These are phyloP conservation scores for Syzygium syzygioides DNA, from an alignment of 441 rosid genomes.

Conservation along the genomic window DNA sequence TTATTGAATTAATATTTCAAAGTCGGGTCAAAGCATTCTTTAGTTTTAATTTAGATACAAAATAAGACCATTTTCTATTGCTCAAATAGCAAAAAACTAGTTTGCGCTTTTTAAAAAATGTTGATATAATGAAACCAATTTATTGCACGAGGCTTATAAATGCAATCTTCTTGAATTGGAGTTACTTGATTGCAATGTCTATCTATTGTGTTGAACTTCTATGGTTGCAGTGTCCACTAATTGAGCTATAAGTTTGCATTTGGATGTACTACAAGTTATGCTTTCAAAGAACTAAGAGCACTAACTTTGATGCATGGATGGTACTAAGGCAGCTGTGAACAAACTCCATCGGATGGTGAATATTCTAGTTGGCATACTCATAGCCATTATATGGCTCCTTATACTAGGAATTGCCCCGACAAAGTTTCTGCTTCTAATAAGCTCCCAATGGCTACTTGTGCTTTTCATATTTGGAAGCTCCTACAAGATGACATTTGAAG, in stretches of 20 bases:
- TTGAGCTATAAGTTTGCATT: not conserved
- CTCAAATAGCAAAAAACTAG: too few relatives aligned
- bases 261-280: not conserved
- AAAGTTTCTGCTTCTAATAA: not conserved
- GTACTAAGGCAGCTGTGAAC: conserved; percentile 2
- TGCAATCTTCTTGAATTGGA: too few relatives aligned
- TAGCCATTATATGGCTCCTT: not conserved
- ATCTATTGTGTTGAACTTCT: not conserved
- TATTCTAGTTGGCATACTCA: not conserved
- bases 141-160: too few relatives aligned
- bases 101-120: too few relatives aligned
- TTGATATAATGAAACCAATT: too few relatives aligned
- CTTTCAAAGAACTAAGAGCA: conserved; percentile 1
- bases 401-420: not conserved
- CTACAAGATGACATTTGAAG: not conserved
- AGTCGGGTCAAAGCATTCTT: too few relatives aligned
- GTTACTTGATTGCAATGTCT: not conserved
- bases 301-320: not conserved
- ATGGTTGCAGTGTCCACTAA: not conserved
- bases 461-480: conserved; percentile 1
- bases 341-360: conserved; percentile 6
- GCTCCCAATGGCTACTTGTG: conserved; percentile 2
- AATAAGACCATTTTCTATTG: too few relatives aligned
- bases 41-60: too few relatives aligned
- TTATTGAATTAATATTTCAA: too few relatives aligned